Evolutionary conservation across 2,329 filamentous ascomycete species (phyloP).

Genomic region (Verticillium nonalfalfae): DNA sequence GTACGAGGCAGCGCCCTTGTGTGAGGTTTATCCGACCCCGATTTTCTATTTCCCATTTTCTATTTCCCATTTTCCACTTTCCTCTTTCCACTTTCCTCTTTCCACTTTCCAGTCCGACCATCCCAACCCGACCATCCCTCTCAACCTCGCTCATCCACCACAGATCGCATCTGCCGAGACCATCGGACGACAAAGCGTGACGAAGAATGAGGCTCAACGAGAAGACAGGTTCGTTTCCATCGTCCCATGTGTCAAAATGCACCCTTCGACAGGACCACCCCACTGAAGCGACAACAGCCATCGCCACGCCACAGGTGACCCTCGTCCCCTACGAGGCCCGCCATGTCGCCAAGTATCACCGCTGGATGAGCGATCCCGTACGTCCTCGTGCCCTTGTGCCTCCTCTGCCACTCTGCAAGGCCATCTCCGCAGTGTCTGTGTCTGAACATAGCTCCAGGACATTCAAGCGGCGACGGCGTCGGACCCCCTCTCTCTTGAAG

Average conservation of each 20-base stretch:
- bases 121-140: neutral
- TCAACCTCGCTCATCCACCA: neutral
- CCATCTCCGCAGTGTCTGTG: too few species aligned
- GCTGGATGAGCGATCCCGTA: constrained; percentile 85
- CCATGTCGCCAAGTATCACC: constrained; percentile 79
- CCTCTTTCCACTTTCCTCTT: neutral
- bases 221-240: constrained; percentile 26
- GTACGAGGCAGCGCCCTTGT: too few species aligned
- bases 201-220: constrained; percentile 37
- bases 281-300: constrained; percentile 39
- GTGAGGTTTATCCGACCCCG: neutral
- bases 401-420: too few species aligned
- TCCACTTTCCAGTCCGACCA: neutral
- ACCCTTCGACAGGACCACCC: neutral
- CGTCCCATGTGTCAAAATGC: neutral
- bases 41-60: neutral
- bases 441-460: constrained; percentile 34
- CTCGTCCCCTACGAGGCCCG: constrained; percentile 78
- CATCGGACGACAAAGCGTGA: neutral
- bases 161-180: neutral
- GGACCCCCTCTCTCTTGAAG: constrained; percentile 69
- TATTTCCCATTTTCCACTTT: too few species aligned
- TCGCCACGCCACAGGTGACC: constrained; percentile 59
- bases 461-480: constrained; percentile 84
- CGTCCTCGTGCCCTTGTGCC: constrained; percentile 6